These are phyloP conservation scores for Beauveria medogensis DNA, from an alignment of 2,329 filamentous ascomycete genomes.

Conservation along the genomic window DNA sequence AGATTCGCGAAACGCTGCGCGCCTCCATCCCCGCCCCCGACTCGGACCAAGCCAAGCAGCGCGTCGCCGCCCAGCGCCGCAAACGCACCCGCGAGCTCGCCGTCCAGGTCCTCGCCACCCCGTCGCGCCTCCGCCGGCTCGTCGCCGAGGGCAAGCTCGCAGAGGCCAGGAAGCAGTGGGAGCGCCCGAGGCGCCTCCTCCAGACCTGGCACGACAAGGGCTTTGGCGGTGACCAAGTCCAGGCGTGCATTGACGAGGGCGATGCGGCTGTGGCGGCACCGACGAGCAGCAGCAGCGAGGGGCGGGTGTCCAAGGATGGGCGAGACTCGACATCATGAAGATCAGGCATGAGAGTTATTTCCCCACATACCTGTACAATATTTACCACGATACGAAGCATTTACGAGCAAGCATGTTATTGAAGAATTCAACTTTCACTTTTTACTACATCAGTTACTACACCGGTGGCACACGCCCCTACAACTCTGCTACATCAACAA, in stretches of 20 bases:
- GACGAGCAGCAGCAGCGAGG: background rate
- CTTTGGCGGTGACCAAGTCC: conserved; percentile 46
- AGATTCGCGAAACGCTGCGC: conserved; percentile 45
- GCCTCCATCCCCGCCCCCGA: conserved; percentile 39
- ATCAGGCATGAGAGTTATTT: background rate
- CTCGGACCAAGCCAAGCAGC: conserved; percentile 28
- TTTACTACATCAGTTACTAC: background rate
- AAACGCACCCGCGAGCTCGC: conserved; percentile 48
- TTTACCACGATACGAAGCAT: background rate
- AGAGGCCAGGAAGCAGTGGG: conserved; percentile 52
- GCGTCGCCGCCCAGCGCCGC: conserved; percentile 24
- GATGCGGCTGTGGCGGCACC: conserved; percentile 35
- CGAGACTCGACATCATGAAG: conserved; percentile 4
- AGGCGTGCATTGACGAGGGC: conserved; percentile 45
- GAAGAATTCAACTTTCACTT: background rate
- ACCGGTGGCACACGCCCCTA: conserved; percentile 10
- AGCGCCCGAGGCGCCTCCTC: conserved; percentile 43
- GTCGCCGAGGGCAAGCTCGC: conserved; percentile 51
- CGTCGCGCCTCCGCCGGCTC: conserved; percentile 49
- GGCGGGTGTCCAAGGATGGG: conserved; percentile 16
- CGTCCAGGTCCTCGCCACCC: conserved; percentile 52
- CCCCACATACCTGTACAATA: background rate
- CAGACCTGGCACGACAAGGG: conserved; percentile 46
- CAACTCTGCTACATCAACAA: conserved; percentile 47
- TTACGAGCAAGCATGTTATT: conserved; percentile 1